These are phyloP conservation scores for Tricholoma sp. DNA, from an alignment of 768 basidiomycete genomes.

Conservation along the genomic window DNA sequence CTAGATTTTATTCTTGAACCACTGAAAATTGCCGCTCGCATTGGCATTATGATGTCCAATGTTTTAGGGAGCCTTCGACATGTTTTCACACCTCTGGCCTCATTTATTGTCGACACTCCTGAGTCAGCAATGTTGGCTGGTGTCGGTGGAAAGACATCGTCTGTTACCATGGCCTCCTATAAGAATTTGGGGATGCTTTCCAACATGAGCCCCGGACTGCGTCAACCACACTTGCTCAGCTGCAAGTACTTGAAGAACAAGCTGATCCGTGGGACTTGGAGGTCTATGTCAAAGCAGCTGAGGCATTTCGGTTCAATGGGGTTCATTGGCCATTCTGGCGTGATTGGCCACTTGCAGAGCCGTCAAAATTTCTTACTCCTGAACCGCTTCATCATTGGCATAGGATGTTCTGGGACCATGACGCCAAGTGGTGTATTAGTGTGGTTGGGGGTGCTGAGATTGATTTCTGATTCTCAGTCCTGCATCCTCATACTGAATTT, in stretches of 20 bases:
- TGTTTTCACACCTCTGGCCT: slow-evolving; percentile 24
- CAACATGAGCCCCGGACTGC: slow-evolving; percentile 20
- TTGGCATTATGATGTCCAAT: slow-evolving; percentile 24
- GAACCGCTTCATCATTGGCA: slow-evolving; percentile 36
- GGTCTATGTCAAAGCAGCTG: slow-evolving; percentile 16
- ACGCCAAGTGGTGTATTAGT: slow-evolving; percentile 23
- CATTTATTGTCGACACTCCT: slow-evolving; percentile 21
- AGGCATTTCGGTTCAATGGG: not conserved
- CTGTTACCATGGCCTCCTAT: slow-evolving; percentile 24
- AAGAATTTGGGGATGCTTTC: slow-evolving; percentile 25
- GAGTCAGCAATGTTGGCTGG: slow-evolving; percentile 15
- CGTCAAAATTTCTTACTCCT: slow-evolving; percentile 26
- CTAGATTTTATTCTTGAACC: slow-evolving; percentile 24
- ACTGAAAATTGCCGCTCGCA: slow-evolving; percentile 15
- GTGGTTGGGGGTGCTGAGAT: slow-evolving; percentile 26
- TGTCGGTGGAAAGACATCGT: slow-evolving; percentile 24
- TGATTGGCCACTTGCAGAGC: slow-evolving; percentile 26
- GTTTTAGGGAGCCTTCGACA: slow-evolving; percentile 16
- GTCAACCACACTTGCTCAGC: slow-evolving; percentile 3
- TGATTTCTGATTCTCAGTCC: slow-evolving; percentile 16
- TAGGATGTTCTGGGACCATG: slow-evolving; percentile 34
- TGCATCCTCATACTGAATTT: slow-evolving; percentile 30
- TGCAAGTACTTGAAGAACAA: slow-evolving; percentile 7
- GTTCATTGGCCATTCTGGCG: no score
- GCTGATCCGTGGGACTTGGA: slow-evolving; percentile 21